Evolutionary conservation across 805 yeast genomes (phyloP).

Genomic region (Isabelozyma gotoi): DNA sequence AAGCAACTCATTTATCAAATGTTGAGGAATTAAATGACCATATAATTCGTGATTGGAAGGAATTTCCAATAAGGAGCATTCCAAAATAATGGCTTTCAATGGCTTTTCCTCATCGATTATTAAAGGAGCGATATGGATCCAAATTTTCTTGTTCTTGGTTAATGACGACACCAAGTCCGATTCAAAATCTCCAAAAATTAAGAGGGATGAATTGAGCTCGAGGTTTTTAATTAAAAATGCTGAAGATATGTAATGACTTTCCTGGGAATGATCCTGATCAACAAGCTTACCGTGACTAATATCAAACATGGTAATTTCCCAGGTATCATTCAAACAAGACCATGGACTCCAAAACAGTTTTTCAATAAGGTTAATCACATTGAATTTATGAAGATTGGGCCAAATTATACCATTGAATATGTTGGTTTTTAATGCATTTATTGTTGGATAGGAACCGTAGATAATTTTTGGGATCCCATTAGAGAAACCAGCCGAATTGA

Average conservation of each 20-base stretch:
- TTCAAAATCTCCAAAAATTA: slow-evolving; percentile 86
- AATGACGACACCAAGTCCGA: slow-evolving; percentile 52
- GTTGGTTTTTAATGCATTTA: slow-evolving; percentile 49
- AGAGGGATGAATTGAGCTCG: slow-evolving; percentile 33
- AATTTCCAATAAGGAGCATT: slow-evolving; percentile 59
- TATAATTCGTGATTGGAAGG: slow-evolving; percentile 48
- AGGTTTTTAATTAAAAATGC: slow-evolving; percentile 56
- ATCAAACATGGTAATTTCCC: slow-evolving; percentile 28
- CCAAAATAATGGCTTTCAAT: slow-evolving; percentile 64
- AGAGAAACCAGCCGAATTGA: slow-evolving; percentile 64
- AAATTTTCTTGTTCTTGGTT: slow-evolving; percentile 43
- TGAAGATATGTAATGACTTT: slow-evolving; percentile 43
- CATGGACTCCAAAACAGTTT: slow-evolving; percentile 11
- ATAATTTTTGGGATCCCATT: slow-evolving; percentile 38
- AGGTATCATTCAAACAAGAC: slow-evolving; percentile 15
- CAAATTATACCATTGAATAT: slow-evolving; percentile 76
- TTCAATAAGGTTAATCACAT: slow-evolving; percentile 20
- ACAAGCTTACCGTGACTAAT: slow-evolving; percentile 31
- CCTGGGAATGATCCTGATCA: background rate
- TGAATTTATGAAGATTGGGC: slow-evolving; percentile 62
- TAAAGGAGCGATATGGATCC: slow-evolving; percentile 55
- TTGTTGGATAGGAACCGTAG: slow-evolving; percentile 54
- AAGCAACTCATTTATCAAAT: slow-evolving; percentile 57
- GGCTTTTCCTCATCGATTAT: slow-evolving; percentile 29
- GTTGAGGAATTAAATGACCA: slow-evolving; percentile 79